phyloP scores from a whole-genome alignment of 257 asterid species.

The Solanum pimpinellifolium region DNA sequence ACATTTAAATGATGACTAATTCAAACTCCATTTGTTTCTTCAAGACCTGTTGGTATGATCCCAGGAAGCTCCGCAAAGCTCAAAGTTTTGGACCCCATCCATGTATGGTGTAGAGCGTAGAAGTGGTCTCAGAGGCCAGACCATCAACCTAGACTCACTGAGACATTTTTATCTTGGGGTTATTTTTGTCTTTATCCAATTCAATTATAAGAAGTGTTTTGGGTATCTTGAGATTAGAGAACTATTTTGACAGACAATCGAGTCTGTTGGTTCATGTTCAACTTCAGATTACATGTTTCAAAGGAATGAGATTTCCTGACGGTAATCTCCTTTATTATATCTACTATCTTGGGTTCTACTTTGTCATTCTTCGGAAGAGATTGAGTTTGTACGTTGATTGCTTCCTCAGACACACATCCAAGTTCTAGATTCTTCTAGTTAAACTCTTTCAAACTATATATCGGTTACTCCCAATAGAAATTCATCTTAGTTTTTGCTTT shows the following conservation, averaged over 20 bases:
- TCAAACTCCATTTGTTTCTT: background rate
- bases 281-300: background rate
- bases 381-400: background rate
- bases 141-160: background rate
- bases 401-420: background rate
- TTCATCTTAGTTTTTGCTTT: background rate
- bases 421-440: background rate
- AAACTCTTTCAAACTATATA: background rate
- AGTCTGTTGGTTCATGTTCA: background rate
- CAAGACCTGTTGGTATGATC: background rate
- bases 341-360: background rate
- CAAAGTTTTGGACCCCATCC: background rate
- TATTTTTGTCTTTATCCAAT: background rate
- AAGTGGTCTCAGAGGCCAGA: background rate
- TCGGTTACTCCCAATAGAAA: background rate
- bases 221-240: background rate
- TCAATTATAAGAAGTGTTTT: background rate
- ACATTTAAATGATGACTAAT: background rate
- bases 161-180: background rate
- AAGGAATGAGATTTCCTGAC: background rate
- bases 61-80: background rate
- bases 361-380: background rate
- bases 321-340: background rate
- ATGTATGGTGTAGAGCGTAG: background rate
- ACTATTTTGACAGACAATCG: background rate